Percentiles rank a stretch among this genome's conserved stretches.
These are phyloP conservation scores for Ophiostoma ips DNA, from an alignment of 2,329 filamentous ascomycete genomes.

Conservation along the genomic window DNA sequence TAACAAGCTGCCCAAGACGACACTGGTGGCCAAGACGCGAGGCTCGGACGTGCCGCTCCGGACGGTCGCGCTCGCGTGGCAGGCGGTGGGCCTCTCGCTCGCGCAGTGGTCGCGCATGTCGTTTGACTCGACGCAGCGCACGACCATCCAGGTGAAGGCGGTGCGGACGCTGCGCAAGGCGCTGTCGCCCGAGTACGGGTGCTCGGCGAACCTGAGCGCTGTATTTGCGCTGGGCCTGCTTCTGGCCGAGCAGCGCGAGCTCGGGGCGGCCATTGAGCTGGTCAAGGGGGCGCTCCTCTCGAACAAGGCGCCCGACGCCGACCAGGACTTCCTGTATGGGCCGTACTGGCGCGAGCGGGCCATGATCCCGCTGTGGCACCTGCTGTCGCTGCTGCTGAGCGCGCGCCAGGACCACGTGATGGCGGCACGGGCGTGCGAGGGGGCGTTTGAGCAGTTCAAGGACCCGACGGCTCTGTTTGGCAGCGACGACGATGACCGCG, in stretches of 20 bases:
- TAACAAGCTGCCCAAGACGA: neutral
- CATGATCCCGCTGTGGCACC: conserved; percentile 75
- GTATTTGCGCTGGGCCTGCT: conserved; percentile 71
- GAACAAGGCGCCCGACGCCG: conserved; percentile 32
- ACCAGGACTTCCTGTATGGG: conserved; percentile 30
- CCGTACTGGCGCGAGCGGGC: conserved; percentile 49
- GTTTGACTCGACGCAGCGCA: conserved; percentile 56
- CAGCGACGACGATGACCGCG: conserved; percentile 41
- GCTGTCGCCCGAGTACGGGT: conserved; percentile 50
- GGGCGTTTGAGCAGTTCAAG: conserved; percentile 80
- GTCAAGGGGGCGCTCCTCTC: conserved; percentile 62
- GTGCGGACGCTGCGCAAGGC: conserved; percentile 63
- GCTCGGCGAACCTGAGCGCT: conserved; percentile 56
- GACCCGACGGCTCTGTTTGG: conserved; percentile 58
- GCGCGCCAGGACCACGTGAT: conserved; percentile 73
- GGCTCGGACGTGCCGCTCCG: conserved; percentile 35
- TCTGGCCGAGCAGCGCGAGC: conserved; percentile 74
- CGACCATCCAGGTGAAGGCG: conserved; percentile 63
- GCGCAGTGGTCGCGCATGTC: conserved; percentile 80
- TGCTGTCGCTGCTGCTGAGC: conserved; percentile 73
- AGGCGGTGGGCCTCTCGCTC: conserved; percentile 72
- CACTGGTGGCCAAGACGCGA: conserved; percentile 14
- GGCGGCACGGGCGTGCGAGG: conserved; percentile 72
- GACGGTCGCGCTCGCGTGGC: conserved; percentile 58
- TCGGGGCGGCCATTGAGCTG: conserved; percentile 67